Conservation (phyloP, 1,284 basidiomycete species). For the Cystobasidium sp. region DNA sequence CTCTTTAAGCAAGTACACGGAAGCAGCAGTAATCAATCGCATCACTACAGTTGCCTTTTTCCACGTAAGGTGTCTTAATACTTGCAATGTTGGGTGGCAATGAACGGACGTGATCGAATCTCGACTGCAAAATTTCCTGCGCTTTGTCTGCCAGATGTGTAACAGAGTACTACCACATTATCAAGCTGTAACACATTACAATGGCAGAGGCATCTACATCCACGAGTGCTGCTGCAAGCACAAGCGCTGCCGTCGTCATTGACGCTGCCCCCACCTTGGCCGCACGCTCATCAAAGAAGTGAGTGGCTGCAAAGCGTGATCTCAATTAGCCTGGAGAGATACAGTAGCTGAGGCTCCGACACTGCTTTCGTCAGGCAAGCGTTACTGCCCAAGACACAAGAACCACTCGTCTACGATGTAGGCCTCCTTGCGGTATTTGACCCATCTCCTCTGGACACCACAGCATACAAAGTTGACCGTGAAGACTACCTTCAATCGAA, state of each 20-base stretch:
- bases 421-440: conserved; percentile 86
- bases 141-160: not conserved
- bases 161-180: not conserved
- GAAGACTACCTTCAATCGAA: conserved; percentile 79
- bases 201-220: conserved; percentile 29
- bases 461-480: conserved; percentile 76
- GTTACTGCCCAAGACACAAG: conserved; percentile 75
- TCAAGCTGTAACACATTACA: not conserved
- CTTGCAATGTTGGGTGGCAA: not conserved
- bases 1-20: not conserved
- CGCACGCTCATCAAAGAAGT: conserved; percentile 36
- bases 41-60: not conserved
- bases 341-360: not conserved
- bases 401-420: conserved; percentile 74
- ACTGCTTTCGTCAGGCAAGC: conserved; percentile 60
- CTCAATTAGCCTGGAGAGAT: not conserved
- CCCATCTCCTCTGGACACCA: conserved; percentile 78
- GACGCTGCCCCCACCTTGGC: conserved; percentile 38
- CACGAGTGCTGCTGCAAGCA: conserved; percentile 27
- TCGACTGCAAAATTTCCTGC: conserved; percentile 16
- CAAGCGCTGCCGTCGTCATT: conserved; percentile 28
- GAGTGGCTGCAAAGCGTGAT: conserved; percentile 16
- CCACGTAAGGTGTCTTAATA: not conserved
- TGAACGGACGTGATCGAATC: not conserved
- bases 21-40: conserved; percentile 1